Evolutionary conservation across 2,329 filamentous ascomycete genomes (phyloP).

Genomic region (Cladosporium phlei): DNA sequence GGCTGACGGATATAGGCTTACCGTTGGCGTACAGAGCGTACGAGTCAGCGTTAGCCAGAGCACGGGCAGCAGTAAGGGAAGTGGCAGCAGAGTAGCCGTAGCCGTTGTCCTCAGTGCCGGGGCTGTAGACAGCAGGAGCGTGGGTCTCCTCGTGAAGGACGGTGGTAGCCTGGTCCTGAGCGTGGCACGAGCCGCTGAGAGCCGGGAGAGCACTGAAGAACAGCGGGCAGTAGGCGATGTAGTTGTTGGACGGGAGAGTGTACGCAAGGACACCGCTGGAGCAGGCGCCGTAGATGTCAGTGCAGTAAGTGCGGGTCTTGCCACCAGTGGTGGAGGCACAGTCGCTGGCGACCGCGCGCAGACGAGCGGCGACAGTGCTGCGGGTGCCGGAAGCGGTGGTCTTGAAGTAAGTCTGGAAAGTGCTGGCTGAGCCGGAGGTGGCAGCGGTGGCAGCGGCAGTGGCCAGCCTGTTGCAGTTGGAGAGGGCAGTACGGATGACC

Average conservation of each 20-base stretch:
- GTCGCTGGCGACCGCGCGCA: constrained; percentile 52
- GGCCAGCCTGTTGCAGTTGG: constrained; percentile 53
- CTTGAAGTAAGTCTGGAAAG: constrained; percentile 50
- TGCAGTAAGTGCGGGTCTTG: constrained; percentile 54
- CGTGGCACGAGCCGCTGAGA: constrained; percentile 52
- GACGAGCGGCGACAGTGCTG: constrained; percentile 47
- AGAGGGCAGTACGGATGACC: constrained; percentile 48
- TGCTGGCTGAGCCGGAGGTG: constrained; percentile 37
- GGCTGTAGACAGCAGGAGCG: constrained; percentile 38
- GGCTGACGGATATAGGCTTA: no score
- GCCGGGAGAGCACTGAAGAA: constrained; percentile 54
- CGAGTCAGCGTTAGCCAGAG: constrained; percentile 60
- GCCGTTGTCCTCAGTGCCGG: constrained; percentile 55
- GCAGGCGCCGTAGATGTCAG: constrained; percentile 53
- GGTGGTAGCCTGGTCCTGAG: constrained; percentile 61
- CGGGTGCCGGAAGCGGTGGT: constrained; percentile 44
- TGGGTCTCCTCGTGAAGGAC: constrained; percentile 64
- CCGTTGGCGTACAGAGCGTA: constrained; percentile 48
- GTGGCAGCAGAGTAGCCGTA: constrained; percentile 52
- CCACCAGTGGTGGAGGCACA: constrained; percentile 49
- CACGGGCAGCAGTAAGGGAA: constrained; percentile 45
- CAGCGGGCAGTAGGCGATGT: constrained; percentile 57
- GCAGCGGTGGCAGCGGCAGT: constrained; percentile 50
- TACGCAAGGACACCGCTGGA: constrained; percentile 54
- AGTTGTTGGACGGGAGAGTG: constrained; percentile 44